These are phyloP conservation scores for Graphilbum fragrans DNA, from an alignment of 2,329 filamentous ascomycete genomes.

Conservation along the genomic window DNA sequence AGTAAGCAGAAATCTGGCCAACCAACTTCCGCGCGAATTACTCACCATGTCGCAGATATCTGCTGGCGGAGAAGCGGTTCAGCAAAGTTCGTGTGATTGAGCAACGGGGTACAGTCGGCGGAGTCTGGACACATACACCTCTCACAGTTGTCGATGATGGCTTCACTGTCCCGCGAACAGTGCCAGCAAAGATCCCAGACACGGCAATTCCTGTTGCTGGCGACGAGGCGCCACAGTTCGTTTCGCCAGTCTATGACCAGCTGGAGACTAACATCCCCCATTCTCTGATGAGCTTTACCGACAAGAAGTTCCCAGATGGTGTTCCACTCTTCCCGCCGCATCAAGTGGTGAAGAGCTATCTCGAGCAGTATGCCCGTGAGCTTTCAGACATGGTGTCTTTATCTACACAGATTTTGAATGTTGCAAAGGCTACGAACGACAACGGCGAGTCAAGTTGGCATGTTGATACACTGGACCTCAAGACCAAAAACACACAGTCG, in stretches of 20 bases:
- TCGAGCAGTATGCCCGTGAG: conserved; percentile 50
- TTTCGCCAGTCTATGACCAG: conserved; percentile 59
- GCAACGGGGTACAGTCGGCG: conserved; percentile 52
- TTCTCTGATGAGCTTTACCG: conserved; percentile 57
- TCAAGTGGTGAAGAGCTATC: conserved; percentile 49
- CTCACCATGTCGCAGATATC: conserved; percentile 38
- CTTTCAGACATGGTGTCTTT: conserved; percentile 46
- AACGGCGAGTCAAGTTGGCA: background rate
- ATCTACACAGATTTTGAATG: conserved; percentile 45
- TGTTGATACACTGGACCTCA: conserved; percentile 12
- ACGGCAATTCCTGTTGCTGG: conserved; percentile 23
- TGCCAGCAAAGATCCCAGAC: conserved; percentile 21
- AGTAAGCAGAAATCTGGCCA: conserved; percentile 1
- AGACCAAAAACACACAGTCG: conserved; percentile 35
- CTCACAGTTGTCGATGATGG: conserved; percentile 10
- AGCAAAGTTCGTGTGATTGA: conserved; percentile 56
- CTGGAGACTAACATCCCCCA: conserved; percentile 70
- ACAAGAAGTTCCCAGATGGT: conserved; percentile 43
- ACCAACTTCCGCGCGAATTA: background rate
- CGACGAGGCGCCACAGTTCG: conserved; percentile 32
- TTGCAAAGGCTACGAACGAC: conserved; percentile 5
- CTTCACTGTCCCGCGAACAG: conserved; percentile 15
- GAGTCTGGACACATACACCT: conserved; percentile 58
- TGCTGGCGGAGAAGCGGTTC: conserved; percentile 52
- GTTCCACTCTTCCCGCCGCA: conserved; percentile 57